A percentile compares a stretch with the other conserved stretches of the same genome.
These are phyloP conservation scores for Dalbergia oliveri DNA, from an alignment of 306 rosid species.

Conservation along the genomic window DNA sequence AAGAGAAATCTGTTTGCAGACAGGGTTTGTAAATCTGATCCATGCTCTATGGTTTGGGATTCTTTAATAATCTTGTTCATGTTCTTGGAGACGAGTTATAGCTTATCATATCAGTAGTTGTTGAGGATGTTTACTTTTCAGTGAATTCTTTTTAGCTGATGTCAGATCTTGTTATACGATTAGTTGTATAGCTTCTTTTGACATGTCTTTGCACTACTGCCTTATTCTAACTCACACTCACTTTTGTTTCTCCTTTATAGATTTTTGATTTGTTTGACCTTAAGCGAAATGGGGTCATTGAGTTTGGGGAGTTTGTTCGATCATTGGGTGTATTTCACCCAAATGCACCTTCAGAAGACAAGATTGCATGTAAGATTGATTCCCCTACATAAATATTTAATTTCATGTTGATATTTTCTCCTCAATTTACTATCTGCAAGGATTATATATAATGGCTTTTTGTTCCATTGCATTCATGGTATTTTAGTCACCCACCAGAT, in stretches of 20 bases:
- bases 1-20: conserved; percentile 80
- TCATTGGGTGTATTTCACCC: conserved; percentile 88
- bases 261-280: conserved; percentile 82
- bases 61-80: conserved; percentile 18
- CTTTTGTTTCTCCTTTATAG: conserved; percentile 48
- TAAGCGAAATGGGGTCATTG: conserved; percentile 85
- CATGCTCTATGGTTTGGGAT: conserved; percentile 3
- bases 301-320: conserved; percentile 88
- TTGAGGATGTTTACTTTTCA: conserved; percentile 30
- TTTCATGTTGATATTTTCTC: background rate
- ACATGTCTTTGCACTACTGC: background rate
- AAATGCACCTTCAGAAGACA: conserved; percentile 70
- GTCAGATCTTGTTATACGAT: background rate
- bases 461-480: conserved; percentile 3
- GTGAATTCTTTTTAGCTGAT: background rate
- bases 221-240: conserved; percentile 31
- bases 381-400: background rate
- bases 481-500: conserved; percentile 16
- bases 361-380: conserved; percentile 68
- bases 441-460: background rate
- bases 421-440: conserved; percentile 15
- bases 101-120: conserved; percentile 1
- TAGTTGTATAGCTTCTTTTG: conserved; percentile 15
- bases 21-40: conserved; percentile 63
- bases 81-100: background rate